Evolutionary conservation across 176 grass and related monocot species (phyloP), one percentile per base, ranked within the genome.

Genomic region (Hordeum marinum): DNA sequence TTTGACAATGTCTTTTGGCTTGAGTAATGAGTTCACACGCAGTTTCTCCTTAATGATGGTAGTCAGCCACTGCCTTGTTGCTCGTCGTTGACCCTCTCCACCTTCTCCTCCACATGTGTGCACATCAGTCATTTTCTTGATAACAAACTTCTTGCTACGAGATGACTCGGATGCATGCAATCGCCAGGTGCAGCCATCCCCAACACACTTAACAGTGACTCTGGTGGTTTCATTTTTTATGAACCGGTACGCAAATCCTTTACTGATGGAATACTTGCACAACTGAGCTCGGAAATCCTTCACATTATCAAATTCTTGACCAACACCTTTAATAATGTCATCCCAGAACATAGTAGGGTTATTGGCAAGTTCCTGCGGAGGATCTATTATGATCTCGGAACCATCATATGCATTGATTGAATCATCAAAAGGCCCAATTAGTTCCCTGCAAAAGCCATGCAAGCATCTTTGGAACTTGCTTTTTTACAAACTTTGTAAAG

Each of bases 301-400:
- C 66, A 95, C 93, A 74, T 95, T 98, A 86, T 95, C 93, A 90
- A 98, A 98, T 88, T 95, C 96, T 85, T 98, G 96, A 54, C 93
- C 96, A 29, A 98, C 93, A 78, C 96, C 96, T 63, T 89, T 94
- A 67, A 94, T 94, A 76, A 94, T 90, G 18, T 60, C 83, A 87
- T 88, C 93, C 93, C 93, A 94, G 68, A 82, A 82, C 36, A 87
- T 68, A 57, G 72, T 29, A 46, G 84, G 55, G 83, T 78, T 86
- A 86, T 57, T 79, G 26, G 82, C 34, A 83, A 79, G 79, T 43
- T 59, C 84, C 75, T 79, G 88, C 0, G 69, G 55, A 79, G 84
- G 84, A 45, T 86, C 88, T 82, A 68, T 62, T 26, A 80, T 86
- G 59, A 90, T 83, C 72, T 90, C 88, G 72, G 88, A 90, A 64